These are phyloP conservation scores for Lactarius pseudohatsudake DNA, from an alignment of 768 basidiomycete species.

Conservation along the genomic window DNA sequence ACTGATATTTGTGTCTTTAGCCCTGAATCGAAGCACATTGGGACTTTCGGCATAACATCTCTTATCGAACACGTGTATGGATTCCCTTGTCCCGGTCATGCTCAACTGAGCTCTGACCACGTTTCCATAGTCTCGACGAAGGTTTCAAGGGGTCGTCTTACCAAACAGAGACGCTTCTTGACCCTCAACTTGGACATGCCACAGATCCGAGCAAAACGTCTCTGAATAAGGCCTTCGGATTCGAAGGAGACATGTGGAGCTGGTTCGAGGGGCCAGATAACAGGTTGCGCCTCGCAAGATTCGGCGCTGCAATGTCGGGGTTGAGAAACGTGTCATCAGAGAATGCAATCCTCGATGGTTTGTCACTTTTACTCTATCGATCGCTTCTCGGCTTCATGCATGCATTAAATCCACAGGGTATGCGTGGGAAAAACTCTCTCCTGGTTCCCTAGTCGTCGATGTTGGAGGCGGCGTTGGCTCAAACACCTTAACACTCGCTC, in stretches of 20 bases:
- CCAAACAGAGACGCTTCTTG: constrained; percentile 37
- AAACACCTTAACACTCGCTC: neutral
- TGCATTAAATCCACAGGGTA: neutral
- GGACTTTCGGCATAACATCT: neutral
- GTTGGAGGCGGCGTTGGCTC: neutral
- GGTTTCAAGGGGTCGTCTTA: constrained; percentile 36
- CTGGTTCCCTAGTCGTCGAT: neutral
- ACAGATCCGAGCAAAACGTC: neutral
- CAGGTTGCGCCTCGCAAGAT: neutral
- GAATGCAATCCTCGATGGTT: constrained; percentile 4
- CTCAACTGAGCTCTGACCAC: neutral
- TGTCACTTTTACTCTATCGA: neutral
- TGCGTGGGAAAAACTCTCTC: neutral
- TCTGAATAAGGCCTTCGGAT: neutral
- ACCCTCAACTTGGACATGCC: neutral
- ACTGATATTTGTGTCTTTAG: neutral
- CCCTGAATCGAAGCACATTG: neutral
- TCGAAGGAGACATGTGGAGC: neutral
- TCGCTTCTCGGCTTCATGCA: neutral
- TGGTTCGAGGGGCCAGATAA: neutral
- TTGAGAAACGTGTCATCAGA: constrained; percentile 14
- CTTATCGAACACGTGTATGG: neutral
- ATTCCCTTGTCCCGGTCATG: neutral
- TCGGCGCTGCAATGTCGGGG: constrained; percentile 35
- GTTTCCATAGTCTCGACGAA: constrained; percentile 32